Evolutionary conservation across 169 alveolate species (phyloP).

Genomic region (Plasmodium cynomolgi): DNA sequence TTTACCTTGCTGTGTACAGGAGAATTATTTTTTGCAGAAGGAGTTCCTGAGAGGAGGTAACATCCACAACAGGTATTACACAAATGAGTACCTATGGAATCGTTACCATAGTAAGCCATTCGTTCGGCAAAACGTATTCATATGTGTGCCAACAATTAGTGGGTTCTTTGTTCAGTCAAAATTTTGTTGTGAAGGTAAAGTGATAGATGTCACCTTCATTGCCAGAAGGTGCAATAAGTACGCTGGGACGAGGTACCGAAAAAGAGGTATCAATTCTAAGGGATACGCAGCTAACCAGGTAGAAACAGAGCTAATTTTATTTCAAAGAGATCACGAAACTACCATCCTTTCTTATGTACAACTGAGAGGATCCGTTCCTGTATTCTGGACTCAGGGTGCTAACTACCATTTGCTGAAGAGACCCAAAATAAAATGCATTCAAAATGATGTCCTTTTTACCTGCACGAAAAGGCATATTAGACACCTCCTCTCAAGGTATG

Average conservation of each 20-base stretch:
- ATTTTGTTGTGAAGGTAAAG: slow-evolving; percentile 74
- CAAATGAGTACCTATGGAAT: slow-evolving; percentile 78
- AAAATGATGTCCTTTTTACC: slow-evolving; percentile 88
- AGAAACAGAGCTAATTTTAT: slow-evolving; percentile 95
- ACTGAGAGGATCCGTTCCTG: slow-evolving; percentile 97
- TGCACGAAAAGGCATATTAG: slow-evolving; percentile 71
- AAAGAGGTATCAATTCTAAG: slow-evolving; percentile 93
- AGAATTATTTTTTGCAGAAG: slow-evolving; percentile 38
- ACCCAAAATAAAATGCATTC: slow-evolving; percentile 83
- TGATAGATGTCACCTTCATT: slow-evolving; percentile 81
- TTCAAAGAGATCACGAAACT: slow-evolving; percentile 78
- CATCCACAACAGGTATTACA: slow-evolving; percentile 54
- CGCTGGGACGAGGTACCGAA: slow-evolving; percentile 95
- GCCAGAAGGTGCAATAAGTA: slow-evolving; percentile 94
- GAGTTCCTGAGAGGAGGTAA: slow-evolving; percentile 43
- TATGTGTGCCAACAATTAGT: slow-evolving; percentile 75
- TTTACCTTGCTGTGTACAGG: slow-evolving; percentile 76
- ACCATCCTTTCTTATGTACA: slow-evolving; percentile 91
- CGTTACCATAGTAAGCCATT: slow-evolving; percentile 69
- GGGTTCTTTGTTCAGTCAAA: slow-evolving; percentile 79
- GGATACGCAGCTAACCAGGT: slow-evolving; percentile 94
- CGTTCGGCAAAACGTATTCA: slow-evolving; percentile 14
- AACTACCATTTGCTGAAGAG: slow-evolving; percentile 76
- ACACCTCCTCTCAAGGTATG: slow-evolving; percentile 70
- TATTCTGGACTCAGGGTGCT: slow-evolving; percentile 91